Evolutionary conservation across 306 rosid genomes (phyloP).

Genomic region (Prunus campanulata): DNA sequence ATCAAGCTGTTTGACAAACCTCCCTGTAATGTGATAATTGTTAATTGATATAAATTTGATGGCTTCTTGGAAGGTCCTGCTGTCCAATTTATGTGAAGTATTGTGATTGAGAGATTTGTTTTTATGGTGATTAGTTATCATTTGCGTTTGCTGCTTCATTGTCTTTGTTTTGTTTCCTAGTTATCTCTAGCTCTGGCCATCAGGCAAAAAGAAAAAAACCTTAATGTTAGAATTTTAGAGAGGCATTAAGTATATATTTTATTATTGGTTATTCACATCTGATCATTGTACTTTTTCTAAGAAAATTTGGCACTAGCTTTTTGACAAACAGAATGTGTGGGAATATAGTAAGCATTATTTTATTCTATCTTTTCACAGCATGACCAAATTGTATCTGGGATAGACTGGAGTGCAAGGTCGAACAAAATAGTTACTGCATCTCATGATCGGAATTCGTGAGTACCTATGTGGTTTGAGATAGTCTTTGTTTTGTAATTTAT

Average conservation of each 20-base stretch:
- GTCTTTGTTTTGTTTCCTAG: not conserved
- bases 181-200: not conserved
- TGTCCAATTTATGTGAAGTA: not conserved
- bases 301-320: constrained; percentile 5
- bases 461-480: constrained; percentile 34
- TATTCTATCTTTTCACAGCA: constrained; percentile 50
- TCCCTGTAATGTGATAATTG: not conserved
- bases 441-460: constrained; percentile 98
- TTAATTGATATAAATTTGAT: not conserved
- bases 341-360: constrained; percentile 21
- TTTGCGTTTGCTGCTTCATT: not conserved
- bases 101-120: not conserved
- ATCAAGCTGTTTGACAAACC: not conserved
- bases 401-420: constrained; percentile 86
- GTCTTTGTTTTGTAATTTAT: constrained; percentile 4
- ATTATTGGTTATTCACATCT: constrained; percentile 8
- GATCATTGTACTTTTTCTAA: not conserved
- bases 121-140: not conserved
- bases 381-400: constrained; percentile 88
- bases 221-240: not conserved
- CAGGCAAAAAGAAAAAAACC: not conserved
- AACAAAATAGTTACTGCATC: constrained; percentile 93
- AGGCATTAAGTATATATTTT: not conserved
- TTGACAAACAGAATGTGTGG: constrained; percentile 20
- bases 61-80: not conserved